Evolutionary conservation across 2,329 filamentous ascomycete genomes (phyloP), one percentile per base, ranked within the genome.

Genomic region (Colletotrichum sp.): DNA sequence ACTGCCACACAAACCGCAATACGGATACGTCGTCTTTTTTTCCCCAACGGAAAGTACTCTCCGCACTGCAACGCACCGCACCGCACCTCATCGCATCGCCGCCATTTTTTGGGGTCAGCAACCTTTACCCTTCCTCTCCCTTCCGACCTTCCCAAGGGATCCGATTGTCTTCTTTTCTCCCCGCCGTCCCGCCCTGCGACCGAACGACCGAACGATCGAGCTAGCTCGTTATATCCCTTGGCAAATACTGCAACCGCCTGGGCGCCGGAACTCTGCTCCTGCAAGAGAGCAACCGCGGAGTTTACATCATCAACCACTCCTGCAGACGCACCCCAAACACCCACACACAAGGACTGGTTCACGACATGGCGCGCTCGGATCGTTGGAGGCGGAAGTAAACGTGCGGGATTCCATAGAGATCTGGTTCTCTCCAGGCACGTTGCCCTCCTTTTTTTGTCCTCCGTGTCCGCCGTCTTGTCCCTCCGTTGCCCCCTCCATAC

Each of bases 351-450:
- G 28, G 26, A 76, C 59, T 61, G 59, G 48, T 32, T 30, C 34
- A 64, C 70, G 70, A 74, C 67, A 76, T 76, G 74, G 74, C 74
- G 74, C 74, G 67, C 74, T 76, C 74, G 60, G 74, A 76, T 71
- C 67, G 71, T 67, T 71, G 74, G 72, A 76, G 68, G 67, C 72
- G 67, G 72, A 43, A 39, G 67, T 76, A 76, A 76, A 75, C 72
- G 74, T 74, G 66, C 67, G 72, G 72, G 66, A 75, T 67, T 71
- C 52, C 66, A 71, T 60, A 76, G 72, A 75, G 59, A 75, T 71
- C 61, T 48, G 71, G 66, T 32, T 65, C 74, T 75, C 61, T 67
- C 74, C 72, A 76, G 74, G 74, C 43, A 75, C 34, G 72, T 71
- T 24, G 4, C 18, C 28, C 43, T 60, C 30, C 12, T 48, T 28